Percentiles rank a stretch among this genome's conserved stretches.
Conservation (phyloP, 352 stramenopile genomes). For the Discostella stelligera region DNA sequence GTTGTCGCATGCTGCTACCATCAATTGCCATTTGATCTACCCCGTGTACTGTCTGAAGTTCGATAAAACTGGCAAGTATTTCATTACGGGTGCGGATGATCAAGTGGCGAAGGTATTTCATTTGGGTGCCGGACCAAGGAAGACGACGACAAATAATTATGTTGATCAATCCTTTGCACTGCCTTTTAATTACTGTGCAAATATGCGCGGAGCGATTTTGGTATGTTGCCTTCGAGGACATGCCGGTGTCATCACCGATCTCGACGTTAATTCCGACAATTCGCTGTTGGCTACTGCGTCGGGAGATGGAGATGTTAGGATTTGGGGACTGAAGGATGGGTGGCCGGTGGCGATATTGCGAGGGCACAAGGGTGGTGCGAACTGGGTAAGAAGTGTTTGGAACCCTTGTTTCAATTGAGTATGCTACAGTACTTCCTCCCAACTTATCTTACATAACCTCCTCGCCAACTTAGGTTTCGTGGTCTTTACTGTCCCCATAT, state of each 20-base stretch:
- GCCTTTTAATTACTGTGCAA: slow-evolving; percentile 54
- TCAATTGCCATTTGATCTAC: slow-evolving; percentile 92
- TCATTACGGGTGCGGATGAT: slow-evolving; percentile 96
- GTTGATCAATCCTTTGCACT: background rate
- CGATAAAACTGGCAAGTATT: slow-evolving; percentile 91
- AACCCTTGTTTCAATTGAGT: background rate
- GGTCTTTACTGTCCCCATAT: slow-evolving; percentile 72
- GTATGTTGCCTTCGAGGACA: slow-evolving; percentile 83
- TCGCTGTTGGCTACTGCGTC: slow-evolving; percentile 83
- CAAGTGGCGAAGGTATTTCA: slow-evolving; percentile 97
- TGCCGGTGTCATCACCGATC: slow-evolving; percentile 84
- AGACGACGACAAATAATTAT: slow-evolving; percentile 1
- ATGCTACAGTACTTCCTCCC: slow-evolving; percentile 49
- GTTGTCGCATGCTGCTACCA: slow-evolving; percentile 73
- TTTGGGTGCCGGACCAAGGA: slow-evolving; percentile 70
- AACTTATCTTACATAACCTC: slow-evolving; percentile 11
- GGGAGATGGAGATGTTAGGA: slow-evolving; percentile 80
- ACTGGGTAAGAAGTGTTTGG: slow-evolving; percentile 53
- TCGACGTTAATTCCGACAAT: slow-evolving; percentile 85
- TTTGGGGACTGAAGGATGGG: slow-evolving; percentile 84
- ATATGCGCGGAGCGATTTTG: slow-evolving; percentile 65
- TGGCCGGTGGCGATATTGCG: slow-evolving; percentile 80
- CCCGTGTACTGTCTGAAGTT: slow-evolving; percentile 95
- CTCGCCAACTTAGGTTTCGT: slow-evolving; percentile 49
- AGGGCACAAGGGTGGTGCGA: slow-evolving; percentile 86